Evolutionary conservation across 345 rosid species (phyloP).

Genomic region (Turnera subulata): DNA sequence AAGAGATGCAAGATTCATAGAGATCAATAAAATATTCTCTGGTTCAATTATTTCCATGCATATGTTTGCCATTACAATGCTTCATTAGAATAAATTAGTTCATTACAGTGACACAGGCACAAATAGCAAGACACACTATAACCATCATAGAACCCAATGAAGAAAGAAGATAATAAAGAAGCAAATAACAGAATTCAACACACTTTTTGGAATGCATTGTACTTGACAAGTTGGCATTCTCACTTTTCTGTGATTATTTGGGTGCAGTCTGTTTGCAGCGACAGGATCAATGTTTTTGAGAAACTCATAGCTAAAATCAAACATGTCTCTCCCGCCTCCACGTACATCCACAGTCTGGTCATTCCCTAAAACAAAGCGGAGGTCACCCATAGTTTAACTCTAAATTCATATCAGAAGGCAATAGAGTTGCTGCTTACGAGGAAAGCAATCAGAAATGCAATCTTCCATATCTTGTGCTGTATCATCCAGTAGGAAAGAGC

Average conservation of each 20-base stretch:
- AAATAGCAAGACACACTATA: too few species aligned
- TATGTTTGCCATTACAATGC: too few species aligned
- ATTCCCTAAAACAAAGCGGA: constrained; percentile 29
- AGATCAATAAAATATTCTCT: not conserved
- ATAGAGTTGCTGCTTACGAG: constrained; percentile 37
- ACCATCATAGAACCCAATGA: too few species aligned
- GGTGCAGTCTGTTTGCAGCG: constrained; percentile 88
- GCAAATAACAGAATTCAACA: too few species aligned
- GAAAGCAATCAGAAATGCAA: constrained; percentile 18
- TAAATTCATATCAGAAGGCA: constrained; percentile 9
- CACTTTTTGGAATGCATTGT: too few species aligned
- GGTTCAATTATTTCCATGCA: not conserved
- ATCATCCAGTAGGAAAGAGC: constrained; percentile 78
- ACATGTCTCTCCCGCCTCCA: constrained; percentile 27
- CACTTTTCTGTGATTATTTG: constrained; percentile 86
- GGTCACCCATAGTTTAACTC: not conserved
- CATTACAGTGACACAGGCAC: too few species aligned
- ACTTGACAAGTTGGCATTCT: not conserved
- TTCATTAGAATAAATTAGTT: too few species aligned
- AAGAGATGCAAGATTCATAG: not conserved
- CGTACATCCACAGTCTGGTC: constrained; percentile 26
- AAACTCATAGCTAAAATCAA: constrained; percentile 43
- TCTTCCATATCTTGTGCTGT: constrained; percentile 37
- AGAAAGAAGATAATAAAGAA: too few species aligned
- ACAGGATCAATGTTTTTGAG: constrained; percentile 80